Conservation (phyloP, 208 protist species). For the Eutreptiella sp. region DNA sequence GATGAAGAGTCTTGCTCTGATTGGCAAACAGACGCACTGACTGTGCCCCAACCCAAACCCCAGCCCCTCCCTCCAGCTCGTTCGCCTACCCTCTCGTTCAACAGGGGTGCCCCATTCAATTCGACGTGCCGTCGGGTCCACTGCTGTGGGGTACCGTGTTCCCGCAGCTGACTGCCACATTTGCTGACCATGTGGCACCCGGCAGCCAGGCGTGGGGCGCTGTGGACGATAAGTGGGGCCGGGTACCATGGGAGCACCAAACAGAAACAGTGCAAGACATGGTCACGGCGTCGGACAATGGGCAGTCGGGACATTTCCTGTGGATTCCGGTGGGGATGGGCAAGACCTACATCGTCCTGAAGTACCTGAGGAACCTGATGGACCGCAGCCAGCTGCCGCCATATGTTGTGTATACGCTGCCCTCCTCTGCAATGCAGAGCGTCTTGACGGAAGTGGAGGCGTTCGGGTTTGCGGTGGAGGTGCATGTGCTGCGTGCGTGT, state of each 20-base stretch:
- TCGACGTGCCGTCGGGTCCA: too few species aligned
- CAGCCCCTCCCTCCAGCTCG: too few species aligned
- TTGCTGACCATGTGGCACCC: too few species aligned
- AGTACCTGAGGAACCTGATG: conserved; percentile 4
- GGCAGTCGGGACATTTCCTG: conserved; percentile 2
- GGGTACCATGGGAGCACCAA: conserved; percentile 4
- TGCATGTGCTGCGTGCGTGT: too few species aligned
- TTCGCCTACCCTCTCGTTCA: too few species aligned
- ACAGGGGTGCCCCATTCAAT: too few species aligned
- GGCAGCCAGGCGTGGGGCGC: neutral
- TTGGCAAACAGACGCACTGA: too few species aligned
- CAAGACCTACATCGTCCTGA: conserved; percentile 17
- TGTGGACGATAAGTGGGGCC: neutral
- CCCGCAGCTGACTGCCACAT: too few species aligned
- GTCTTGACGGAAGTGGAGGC: conserved; percentile 15
- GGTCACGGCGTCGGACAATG: neutral
- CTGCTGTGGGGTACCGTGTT: too few species aligned
- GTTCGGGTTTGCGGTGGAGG: conserved; percentile 6
- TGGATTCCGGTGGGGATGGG: conserved; percentile 14
- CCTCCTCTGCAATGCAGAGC: conserved; percentile 9
- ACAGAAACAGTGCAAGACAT: neutral
- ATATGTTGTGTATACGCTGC: conserved; percentile 20
- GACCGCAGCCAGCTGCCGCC: neutral
- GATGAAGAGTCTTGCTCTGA: too few species aligned
- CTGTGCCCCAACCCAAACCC: too few species aligned